Base-by-base conservation (phyloP, 1,284 basidiomycete genomes). In the Agroathelia rolfsii region DNA sequence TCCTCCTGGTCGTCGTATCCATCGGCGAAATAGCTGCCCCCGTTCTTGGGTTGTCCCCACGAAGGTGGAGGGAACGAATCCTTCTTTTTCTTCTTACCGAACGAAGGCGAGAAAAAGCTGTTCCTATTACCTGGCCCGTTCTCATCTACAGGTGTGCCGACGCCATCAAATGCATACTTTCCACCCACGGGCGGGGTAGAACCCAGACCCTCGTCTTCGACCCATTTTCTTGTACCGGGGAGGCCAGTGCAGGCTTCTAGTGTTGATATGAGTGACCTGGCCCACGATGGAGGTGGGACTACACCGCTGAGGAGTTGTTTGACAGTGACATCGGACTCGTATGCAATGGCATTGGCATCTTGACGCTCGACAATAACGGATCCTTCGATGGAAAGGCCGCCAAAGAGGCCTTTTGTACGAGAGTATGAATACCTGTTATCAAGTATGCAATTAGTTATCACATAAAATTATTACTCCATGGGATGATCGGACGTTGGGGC, bases 301-400 rank as follows among this genome's bases (percentile, higher is more conserved):
- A 57, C 53, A 6, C 92, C 92, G 28, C 75, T 79, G 10, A 96
- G 75, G 14, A 96, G 72, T 50, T 80, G 69, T 53, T 82, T 83
- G 1, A 68, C 78, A 0, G 79, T 76, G 7, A 88, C 82, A 36
- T 78, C 69, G 4, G 73, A 69, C 20, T 71, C 66, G 51, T 93
- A 94, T 4, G 88, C 87, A 29, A 80, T 63, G 2, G 73, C 62
- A 51, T 93, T 92, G 6, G 87, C 86, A 52, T 98, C 95, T 51
- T 89, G 81, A 16, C 95, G 76, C 55, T 97, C 94, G 13, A 95
- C 70, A 34, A 98, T 92, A 26, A 96, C 80, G 1, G 86, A 90
- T 7, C 94, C 94, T 66, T 97, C 93, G 21, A 97, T 61, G 6
- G 87, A 90, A 11, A 83, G 55, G 6, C 76, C 83, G 25, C 84